These are phyloP conservation scores for Reticulascus tulasneorum DNA, from an alignment of 2,329 filamentous ascomycete genomes.

Conservation along the genomic window DNA sequence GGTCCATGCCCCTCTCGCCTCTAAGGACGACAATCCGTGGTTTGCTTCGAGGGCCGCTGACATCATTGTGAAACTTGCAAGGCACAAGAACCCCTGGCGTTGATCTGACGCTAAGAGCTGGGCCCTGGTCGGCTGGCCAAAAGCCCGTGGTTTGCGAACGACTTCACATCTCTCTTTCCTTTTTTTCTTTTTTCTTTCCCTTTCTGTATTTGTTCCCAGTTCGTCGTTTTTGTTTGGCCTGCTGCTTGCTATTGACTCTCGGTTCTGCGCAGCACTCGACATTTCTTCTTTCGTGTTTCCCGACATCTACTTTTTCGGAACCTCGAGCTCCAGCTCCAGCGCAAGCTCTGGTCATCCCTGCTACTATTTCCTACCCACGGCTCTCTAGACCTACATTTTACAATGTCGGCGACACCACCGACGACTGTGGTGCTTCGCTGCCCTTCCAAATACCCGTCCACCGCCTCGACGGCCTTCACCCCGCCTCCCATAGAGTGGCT, in stretches of 20 bases:
- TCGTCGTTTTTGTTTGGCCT: no score
- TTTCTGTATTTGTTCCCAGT: background rate
- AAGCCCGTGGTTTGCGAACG: slow-evolving; percentile 21
- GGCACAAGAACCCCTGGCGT: slow-evolving; percentile 7
- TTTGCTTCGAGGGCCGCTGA: slow-evolving; percentile 12
- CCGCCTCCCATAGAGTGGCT: slow-evolving; percentile 57
- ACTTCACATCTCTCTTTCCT: background rate
- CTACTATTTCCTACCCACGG: no score
- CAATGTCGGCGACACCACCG: slow-evolving; percentile 4
- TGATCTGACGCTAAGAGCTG: slow-evolving; percentile 22
- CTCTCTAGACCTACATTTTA: background rate
- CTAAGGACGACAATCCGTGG: no score
- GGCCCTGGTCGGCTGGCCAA: no score
- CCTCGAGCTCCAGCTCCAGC: no score
- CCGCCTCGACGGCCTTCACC: slow-evolving; percentile 22
- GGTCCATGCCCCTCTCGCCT: no score
- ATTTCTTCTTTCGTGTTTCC: no score
- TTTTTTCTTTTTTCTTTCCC: no score
- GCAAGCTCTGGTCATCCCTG: no score
- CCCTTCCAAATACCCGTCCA: slow-evolving; percentile 45
- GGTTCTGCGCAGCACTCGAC: no score
- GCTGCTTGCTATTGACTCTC: no score
- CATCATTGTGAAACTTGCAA: slow-evolving; percentile 11
- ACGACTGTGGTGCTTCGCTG: slow-evolving; percentile 15
- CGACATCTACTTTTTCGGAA: no score